Conservation (phyloP, 768 basidiomycete species). For the Neoboletus magnificus region DNA sequence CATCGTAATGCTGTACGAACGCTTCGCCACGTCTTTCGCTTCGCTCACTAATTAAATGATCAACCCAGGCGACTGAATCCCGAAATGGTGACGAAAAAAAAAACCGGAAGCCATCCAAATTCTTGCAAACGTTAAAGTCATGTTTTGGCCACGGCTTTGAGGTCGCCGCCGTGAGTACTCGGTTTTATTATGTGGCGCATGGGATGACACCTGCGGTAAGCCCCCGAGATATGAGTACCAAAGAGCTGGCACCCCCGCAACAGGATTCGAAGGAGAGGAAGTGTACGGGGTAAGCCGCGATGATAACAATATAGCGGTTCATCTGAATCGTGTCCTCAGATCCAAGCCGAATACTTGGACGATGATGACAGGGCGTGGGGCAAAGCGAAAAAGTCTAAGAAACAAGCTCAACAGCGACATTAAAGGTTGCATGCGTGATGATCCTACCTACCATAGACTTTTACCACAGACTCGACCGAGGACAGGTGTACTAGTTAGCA, state of each 20-base stretch:
- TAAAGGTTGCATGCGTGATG: background rate
- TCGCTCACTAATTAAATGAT: background rate
- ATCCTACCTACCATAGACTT: background rate
- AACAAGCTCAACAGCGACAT: background rate
- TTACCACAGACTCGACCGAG: background rate
- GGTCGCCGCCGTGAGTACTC: constrained; percentile 10
- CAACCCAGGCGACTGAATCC: constrained; percentile 5
- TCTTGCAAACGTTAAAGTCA: constrained; percentile 16
- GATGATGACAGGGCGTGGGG: constrained; percentile 31
- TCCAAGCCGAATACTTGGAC: constrained; percentile 25
- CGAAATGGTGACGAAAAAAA: constrained; percentile 7
- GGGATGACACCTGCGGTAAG: constrained; percentile 1
- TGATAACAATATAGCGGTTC: background rate
- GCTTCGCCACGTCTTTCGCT: background rate
- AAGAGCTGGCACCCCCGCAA: constrained; percentile 9
- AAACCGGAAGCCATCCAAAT: constrained; percentile 1
- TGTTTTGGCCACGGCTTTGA: constrained; percentile 20
- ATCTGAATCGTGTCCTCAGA: constrained; percentile 10
- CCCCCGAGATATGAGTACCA: constrained; percentile 16
- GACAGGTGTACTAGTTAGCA: background rate
- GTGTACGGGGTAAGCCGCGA: constrained; percentile 17
- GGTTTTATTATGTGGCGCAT: background rate
- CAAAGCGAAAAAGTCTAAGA: constrained; percentile 8
- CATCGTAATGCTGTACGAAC: constrained; percentile 1
- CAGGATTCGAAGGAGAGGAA: constrained; percentile 17